These are phyloP conservation scores for Venturia oleaginea DNA, from an alignment of 2,329 filamentous ascomycete genomes.

Conservation along the genomic window DNA sequence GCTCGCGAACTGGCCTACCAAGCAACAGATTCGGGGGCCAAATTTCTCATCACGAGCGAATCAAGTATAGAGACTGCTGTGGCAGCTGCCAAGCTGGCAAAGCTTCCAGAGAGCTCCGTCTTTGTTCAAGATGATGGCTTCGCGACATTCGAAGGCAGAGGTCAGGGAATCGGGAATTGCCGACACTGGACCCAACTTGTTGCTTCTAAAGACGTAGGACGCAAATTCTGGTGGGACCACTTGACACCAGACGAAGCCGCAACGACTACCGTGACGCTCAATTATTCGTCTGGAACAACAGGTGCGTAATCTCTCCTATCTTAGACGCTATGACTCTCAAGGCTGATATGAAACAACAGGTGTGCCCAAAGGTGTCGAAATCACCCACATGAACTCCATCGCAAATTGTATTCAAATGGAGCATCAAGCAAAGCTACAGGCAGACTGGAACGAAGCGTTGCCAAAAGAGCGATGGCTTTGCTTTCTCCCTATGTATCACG, in stretches of 20 bases:
- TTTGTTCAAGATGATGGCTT: constrained; percentile 56
- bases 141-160: constrained; percentile 35
- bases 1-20: constrained; percentile 67
- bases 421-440: constrained; percentile 33
- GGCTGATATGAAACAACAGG: constrained; percentile 56
- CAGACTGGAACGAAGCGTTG: constrained; percentile 28
- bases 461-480: constrained; percentile 39
- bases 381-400: constrained; percentile 69
- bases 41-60: constrained; percentile 56
- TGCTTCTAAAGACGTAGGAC: constrained; percentile 41
- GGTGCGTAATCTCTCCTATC: neutral
- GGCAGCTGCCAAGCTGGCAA: constrained; percentile 53
- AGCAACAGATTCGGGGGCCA: constrained; percentile 60
- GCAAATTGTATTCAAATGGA: constrained; percentile 57
- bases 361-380: constrained; percentile 73
- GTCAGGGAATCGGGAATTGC: constrained; percentile 30
- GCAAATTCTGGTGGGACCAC: constrained; percentile 55
- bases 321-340: neutral
- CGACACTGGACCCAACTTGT: constrained; percentile 58
- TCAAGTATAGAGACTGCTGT: constrained; percentile 52
- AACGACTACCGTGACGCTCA: constrained; percentile 55
- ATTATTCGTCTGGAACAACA: constrained; percentile 73
- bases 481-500: constrained; percentile 69
- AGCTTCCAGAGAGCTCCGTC: constrained; percentile 46
- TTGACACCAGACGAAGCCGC: constrained; percentile 40